Evolutionary conservation across 2,329 filamentous ascomycete genomes (phyloP).

Genomic region (Neofusicoccum cordaticola): DNA sequence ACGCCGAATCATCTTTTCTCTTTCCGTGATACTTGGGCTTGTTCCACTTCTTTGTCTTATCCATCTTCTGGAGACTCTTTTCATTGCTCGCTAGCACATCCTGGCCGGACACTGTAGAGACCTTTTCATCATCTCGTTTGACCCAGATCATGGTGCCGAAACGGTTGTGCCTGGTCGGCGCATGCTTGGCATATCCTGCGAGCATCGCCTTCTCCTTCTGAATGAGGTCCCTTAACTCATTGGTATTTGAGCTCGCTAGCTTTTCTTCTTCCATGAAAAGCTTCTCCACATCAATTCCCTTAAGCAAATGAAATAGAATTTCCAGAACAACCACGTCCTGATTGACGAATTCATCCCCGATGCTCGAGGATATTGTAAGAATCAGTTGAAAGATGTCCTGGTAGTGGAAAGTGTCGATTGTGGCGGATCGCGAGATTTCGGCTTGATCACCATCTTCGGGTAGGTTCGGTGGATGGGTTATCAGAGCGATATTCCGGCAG

Average conservation of each 20-base stretch:
- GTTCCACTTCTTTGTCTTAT: constrained; percentile 84
- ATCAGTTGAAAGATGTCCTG: constrained; percentile 88
- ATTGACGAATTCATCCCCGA: constrained; percentile 86
- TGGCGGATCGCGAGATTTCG: constrained; percentile 81
- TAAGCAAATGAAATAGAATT: constrained; percentile 86
- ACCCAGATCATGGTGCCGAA: constrained; percentile 99
- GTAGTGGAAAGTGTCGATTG: constrained; percentile 82
- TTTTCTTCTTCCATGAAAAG: constrained; percentile 81
- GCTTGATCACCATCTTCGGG: constrained; percentile 84
- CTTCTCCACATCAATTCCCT: constrained; percentile 79
- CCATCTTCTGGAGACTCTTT: constrained; percentile 80
- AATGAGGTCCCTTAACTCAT: constrained; percentile 72
- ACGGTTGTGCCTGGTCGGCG: constrained; percentile 83
- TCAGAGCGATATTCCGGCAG: constrained; percentile 82
- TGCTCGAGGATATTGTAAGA: constrained; percentile 84
- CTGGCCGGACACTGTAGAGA: constrained; percentile 85
- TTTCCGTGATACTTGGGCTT: constrained; percentile 62
- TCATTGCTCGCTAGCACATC: constrained; percentile 73
- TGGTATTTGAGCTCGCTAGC: constrained; percentile 63
- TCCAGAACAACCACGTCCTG: constrained; percentile 91
- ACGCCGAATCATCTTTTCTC: constrained; percentile 26
- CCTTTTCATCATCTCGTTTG: constrained; percentile 78
- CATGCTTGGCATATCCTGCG: constrained; percentile 70
- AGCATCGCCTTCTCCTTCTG: constrained; percentile 82
- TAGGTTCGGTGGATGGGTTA: constrained; percentile 69